phyloP scores from a whole-genome alignment of 371 early-diverging fungal species.

The Mortierella polycephala region DNA sequence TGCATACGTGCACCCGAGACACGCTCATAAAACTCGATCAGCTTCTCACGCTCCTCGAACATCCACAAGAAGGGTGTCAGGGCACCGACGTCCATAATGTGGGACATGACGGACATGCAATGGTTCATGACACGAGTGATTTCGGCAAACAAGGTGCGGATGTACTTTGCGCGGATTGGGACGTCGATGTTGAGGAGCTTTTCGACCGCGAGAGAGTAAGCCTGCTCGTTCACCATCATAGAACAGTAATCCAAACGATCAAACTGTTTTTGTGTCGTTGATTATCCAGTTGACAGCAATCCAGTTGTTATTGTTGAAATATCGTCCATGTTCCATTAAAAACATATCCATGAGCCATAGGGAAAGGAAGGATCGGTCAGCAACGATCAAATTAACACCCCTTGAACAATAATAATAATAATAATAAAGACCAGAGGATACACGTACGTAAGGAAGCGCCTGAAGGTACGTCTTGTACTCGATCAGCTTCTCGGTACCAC shows the following conservation, averaged over 20 bases:
- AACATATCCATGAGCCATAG: no score
- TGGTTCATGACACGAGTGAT: conserved; percentile 98
- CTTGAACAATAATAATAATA: no score
- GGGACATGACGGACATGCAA: conserved; percentile 96
- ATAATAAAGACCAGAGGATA: no score
- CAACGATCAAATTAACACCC: no score
- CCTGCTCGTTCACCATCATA: conserved; percentile 97
- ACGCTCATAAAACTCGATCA: conserved; percentile 99
- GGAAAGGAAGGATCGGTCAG: no score
- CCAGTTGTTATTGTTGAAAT: no score
- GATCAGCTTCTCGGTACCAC: conserved; percentile 98
- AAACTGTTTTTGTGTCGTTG: conserved; percentile 59
- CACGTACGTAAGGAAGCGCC: conserved; percentile 88
- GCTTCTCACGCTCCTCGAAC: conserved; percentile 98
- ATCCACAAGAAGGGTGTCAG: conserved; percentile 98
- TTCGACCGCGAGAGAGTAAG: conserved; percentile 96
- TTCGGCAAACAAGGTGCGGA: conserved; percentile 97
- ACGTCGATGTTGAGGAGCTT: conserved; percentile 97
- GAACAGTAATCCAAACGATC: conserved; percentile 98
- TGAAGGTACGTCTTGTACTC: conserved; percentile 98
- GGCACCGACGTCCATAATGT: conserved; percentile 97
- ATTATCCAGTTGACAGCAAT: no score
- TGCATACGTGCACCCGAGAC: conserved; percentile 98
- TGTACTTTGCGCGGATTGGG: conserved; percentile 94
- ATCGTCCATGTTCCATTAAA: no score